Percentiles rank a stretch among this genome's conserved stretches.
These are phyloP conservation scores for Fistulina hepatica DNA, from an alignment of 1,284 basidiomycete species.

Conservation along the genomic window DNA sequence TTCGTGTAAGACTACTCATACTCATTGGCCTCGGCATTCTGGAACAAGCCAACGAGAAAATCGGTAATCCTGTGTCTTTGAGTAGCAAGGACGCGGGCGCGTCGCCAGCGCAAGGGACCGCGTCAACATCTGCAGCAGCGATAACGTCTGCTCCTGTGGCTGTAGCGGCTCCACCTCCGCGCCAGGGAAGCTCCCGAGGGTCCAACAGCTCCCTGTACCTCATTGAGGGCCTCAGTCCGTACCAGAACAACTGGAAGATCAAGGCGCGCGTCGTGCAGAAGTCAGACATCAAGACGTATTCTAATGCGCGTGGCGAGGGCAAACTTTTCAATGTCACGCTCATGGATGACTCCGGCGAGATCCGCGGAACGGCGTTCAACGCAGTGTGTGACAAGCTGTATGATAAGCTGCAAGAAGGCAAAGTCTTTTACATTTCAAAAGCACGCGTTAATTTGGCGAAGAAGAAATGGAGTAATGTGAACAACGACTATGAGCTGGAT, in stretches of 20 bases:
- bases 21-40: constrained; percentile 65
- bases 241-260: constrained; percentile 98
- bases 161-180: constrained; percentile 18
- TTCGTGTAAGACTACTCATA: constrained; percentile 68
- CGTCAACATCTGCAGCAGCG: not conserved
- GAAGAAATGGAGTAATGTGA: constrained; percentile 89
- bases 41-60: constrained; percentile 46
- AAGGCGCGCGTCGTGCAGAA: constrained; percentile 90
- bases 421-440: constrained; percentile 88
- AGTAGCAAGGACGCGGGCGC: constrained; percentile 15
- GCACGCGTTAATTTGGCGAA: constrained; percentile 92
- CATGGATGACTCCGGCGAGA: constrained; percentile 94
- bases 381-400: constrained; percentile 78
- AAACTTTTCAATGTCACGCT: constrained; percentile 91
- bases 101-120: not conserved
- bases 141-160: constrained; percentile 7
- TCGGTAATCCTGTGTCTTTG: constrained; percentile 58
- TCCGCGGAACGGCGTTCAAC: constrained; percentile 90
- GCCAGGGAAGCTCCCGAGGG: constrained; percentile 15
- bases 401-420: constrained; percentile 79
- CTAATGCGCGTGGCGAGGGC: constrained; percentile 87
- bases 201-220: constrained; percentile 45
- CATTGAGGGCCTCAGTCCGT: constrained; percentile 92
- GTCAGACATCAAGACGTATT: constrained; percentile 84
- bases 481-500: constrained; percentile 90